Conservation (phyloP, 2,329 filamentous ascomycete genomes). For the Calcarisporium arbuscula region DNA sequence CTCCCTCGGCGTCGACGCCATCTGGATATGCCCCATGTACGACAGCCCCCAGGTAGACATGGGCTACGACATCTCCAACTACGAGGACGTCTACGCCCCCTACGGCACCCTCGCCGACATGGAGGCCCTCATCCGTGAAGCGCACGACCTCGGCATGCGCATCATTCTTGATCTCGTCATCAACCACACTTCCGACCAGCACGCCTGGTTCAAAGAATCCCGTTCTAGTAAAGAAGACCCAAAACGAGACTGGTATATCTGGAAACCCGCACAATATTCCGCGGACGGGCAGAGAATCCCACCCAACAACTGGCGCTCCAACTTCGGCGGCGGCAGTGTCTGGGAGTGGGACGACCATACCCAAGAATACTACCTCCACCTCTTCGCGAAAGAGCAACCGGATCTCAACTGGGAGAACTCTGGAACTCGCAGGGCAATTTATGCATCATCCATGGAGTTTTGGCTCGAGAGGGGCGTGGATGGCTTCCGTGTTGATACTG, state of each 20-base stretch:
- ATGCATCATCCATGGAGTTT: constrained; percentile 66
- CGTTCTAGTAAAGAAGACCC: constrained; percentile 53
- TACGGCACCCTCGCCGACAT: constrained; percentile 64
- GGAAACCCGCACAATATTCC: constrained; percentile 45
- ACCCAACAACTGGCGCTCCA: constrained; percentile 69
- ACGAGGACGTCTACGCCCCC: constrained; percentile 56
- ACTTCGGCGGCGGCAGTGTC: constrained; percentile 52
- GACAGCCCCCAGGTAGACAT: constrained; percentile 60
- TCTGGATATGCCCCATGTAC: constrained; percentile 64
- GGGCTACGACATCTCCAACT: constrained; percentile 66
- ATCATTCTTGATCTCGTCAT: constrained; percentile 71
- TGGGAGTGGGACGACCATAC: constrained; percentile 71
- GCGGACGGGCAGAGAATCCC: constrained; percentile 55
- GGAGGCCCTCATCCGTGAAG: constrained; percentile 52
- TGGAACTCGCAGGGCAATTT: constrained; percentile 61
- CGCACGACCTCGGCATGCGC: constrained; percentile 59
- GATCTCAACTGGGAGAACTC: constrained; percentile 82
- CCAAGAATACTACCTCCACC: constrained; percentile 67
- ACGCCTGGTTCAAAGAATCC: constrained; percentile 66
- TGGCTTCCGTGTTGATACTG: constrained; percentile 69
- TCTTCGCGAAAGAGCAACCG: constrained; percentile 71
- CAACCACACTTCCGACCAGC: constrained; percentile 69
- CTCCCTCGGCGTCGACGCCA: constrained; percentile 53
- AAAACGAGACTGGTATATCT: constrained; percentile 66
- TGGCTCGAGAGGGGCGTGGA: constrained; percentile 71